Base-by-base conservation (phyloP, 2,329 filamentous ascomycete species). In the Microdochium bolleyi region DNA sequence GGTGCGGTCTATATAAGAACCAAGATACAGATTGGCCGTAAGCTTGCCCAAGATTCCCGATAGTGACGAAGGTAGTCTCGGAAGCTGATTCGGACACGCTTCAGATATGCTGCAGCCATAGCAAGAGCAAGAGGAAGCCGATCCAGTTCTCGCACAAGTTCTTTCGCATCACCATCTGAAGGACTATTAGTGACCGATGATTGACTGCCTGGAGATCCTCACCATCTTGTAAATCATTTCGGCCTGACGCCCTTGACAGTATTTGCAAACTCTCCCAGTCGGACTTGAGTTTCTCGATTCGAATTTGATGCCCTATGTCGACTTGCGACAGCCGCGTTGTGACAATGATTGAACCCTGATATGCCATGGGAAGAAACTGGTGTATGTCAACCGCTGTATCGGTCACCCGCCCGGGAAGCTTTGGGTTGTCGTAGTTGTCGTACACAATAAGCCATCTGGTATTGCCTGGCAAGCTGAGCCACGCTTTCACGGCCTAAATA, bases 121-220 rank as follows among this genome's bases (percentile, higher is more conserved):
- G 72, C 61, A n/a, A 78, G 66, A 1, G 74, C 74, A 30, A 79
- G 66, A 14, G 73, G 73, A 32, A 76, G 67, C 3, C 75, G 71
- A 54, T 73, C 68, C 0, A 78, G 68, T 50, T 61, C 58, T 34
- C 59, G 52, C 2, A 63, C 62, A 54, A 75, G 65, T 14, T 55
- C 19, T 30, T 50, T 22, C 14, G 62, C 62, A 55, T 62, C 62
- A 27, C 55, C 22, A 60, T 71, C 64, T 71, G 52, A 48, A 27
- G 4, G 32, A 21, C 32, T 4, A 32, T 57, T 34, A 49, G 49
- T 25, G 49, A 16, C 10, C 24, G 22, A 46, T 54, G 1, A 24
- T 25, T 51, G 46, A 53, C 34, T 38, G 48, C 24, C 53, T 46
- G 24, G 41, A 53, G 22, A 58, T 27, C 19, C 55, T 55, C 57